Base-by-base conservation (phyloP, 164 flowering plant genomes). In the Echeveria elegans region DNA sequence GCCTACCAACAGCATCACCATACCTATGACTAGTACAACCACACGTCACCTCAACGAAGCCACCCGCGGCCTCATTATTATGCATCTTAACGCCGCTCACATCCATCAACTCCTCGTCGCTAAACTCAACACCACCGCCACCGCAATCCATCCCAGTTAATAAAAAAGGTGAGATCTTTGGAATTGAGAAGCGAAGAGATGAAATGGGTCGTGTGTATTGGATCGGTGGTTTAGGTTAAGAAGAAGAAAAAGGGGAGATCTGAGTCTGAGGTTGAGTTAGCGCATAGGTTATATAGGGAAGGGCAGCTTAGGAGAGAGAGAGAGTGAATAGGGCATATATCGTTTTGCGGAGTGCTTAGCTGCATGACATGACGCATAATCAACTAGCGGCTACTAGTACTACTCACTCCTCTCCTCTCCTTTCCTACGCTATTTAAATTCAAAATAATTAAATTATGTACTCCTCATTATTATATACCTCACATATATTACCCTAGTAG, bases 1-100 rank as follows among this genome's bases (percentile, higher is more conserved):
- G 94, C 75, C 76, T 82, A 29, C 92, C 97, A 76, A 86, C 94
- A 71, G 94, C 88, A 76, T 90, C 97, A 40, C 97, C 97, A 67
- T 86, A 90, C 52, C 86, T 72, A 56, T 83, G 88, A 74, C 94
- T 85, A 10, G 97, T 90, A 76, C 97, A 90, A 11, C 97, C 97
- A 74, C 97, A 90, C 56, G 77, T 90, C 37, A 90, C 92, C 69
- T 86, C 89, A 2, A 86, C 66, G 70, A 66, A 82, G 70, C 84
- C 90, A 71, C 84, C 90, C 23, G 71, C 82, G n/a, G n/a, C 7
- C 37, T 34, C 37, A 34, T 7, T 34, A 19, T 80, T 84, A n/a
- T n/a, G n/a, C 69, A 48, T 80, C 79, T 75, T 82, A 43, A 90
- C 75, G 74, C 90, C 97, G 76, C 87, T 80, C 26, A 90, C 78